Evolutionary conservation across 164 flowering plant genomes (phyloP), one percentile per base, ranked within the genome.

Genomic region (Umbellularia californica): DNA sequence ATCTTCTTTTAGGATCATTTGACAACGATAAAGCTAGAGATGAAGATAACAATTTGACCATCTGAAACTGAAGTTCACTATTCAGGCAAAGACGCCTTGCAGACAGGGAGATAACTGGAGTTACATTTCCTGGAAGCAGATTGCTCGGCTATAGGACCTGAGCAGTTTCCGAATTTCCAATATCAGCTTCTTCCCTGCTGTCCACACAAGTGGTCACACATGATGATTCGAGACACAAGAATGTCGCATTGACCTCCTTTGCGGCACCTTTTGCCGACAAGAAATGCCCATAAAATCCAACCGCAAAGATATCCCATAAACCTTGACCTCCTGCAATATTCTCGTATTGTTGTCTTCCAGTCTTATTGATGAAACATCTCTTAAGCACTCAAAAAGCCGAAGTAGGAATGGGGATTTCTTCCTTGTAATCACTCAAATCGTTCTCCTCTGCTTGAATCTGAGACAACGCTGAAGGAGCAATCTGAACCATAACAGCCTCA

Each of bases 231-330:
- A 92, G 81, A 76, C 88, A 77, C 72, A 90, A 75, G 75, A 91
- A 85, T 0, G 86, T 76, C 0, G 95, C 86, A 50, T 94, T 93
- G 55, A 85, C 88, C 80, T 95, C 93, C 75, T 84, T 80, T 1
- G 97, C 98, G 28, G 86, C 91, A 74, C 70, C 83, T 77, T 86
- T 88, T 35, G 97, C 97, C 47, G 88, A 88, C 71, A 85, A 74
- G 23, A 91, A 80, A 78, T 92, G 95, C 35, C 91, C 96, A 79
- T 90, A 80, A 83, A 88, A 90, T 30, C 94, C 80, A 76, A 85
- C 77, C 70, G 97, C 98, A 74, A 95, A 95, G 66, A 95, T 90
- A 76, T 88, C 95, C 67, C 77, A 77, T 80, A 92, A 77, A 70
- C 92, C 92, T 75, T 89, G 77, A 73, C 75, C 84, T 25, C 90